Evolutionary conservation across 352 stramenopile species (phyloP).

Genomic region (Phytophthora podocarpi): DNA sequence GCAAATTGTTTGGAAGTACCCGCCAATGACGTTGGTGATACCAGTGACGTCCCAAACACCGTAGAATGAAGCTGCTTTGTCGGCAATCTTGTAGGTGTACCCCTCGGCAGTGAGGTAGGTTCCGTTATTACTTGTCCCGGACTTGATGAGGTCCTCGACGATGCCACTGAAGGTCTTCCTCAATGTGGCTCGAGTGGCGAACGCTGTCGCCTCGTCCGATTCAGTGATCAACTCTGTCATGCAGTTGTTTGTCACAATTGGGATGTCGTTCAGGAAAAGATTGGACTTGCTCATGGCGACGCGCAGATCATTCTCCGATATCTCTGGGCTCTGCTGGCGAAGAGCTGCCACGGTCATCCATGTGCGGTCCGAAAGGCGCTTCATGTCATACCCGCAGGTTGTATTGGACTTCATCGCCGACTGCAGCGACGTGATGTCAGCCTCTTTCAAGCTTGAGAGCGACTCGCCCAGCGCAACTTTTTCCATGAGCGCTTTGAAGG

Average conservation of each 20-base stretch:
- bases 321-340: slow-evolving; percentile 10
- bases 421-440: slow-evolving; percentile 15
- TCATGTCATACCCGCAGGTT: slow-evolving; percentile 29
- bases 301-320: slow-evolving; percentile 22
- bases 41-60: slow-evolving; percentile 34
- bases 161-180: slow-evolving; percentile 51
- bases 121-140: slow-evolving; percentile 34
- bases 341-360: slow-evolving; percentile 19
- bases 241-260: slow-evolving; percentile 39
- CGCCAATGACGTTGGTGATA: slow-evolving; percentile 30
- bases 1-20: slow-evolving; percentile 42
- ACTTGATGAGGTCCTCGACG: slow-evolving; percentile 44
- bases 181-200: slow-evolving; percentile 35
- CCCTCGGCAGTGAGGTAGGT: slow-evolving; percentile 14
- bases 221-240: slow-evolving; percentile 32
- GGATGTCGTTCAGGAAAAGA: slow-evolving; percentile 49
- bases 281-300: slow-evolving; percentile 29
- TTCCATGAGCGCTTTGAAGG: slow-evolving; percentile 16
- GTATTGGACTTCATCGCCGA: slow-evolving; percentile 15
- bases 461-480: slow-evolving; percentile 16
- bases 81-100: slow-evolving; percentile 15
- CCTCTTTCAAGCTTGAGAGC: slow-evolving; percentile 8
- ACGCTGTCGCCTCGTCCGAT: slow-evolving; percentile 12
- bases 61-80: slow-evolving; percentile 20
- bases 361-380: slow-evolving; percentile 23